A percentile compares a stretch with the other conserved stretches of the same genome.
phyloP scores from a whole-genome alignment of 2,329 filamentous ascomycete species.

The Trichophyton equinum region DNA sequence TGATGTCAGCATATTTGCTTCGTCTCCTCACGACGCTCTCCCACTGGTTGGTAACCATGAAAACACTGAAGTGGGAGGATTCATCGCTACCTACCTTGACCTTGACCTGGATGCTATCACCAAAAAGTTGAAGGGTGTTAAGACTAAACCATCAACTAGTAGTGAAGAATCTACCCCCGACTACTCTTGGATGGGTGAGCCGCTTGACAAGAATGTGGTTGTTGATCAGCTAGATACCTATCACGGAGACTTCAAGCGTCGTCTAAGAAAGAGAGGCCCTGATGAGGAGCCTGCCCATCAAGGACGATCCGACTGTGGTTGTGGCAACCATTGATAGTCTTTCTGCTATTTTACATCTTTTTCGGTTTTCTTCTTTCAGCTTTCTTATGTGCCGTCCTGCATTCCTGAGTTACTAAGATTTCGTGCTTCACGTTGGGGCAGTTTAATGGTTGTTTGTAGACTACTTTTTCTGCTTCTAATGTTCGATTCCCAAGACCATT shows the following conservation, averaged over 20 bases:
- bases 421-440: not conserved
- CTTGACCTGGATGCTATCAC: conserved; percentile 72
- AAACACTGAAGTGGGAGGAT: conserved; percentile 82
- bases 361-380: not conserved
- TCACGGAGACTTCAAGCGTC: conserved; percentile 31
- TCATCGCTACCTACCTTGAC: conserved; percentile 64
- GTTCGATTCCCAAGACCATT: not conserved
- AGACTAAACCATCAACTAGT: conserved; percentile 11
- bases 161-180: conserved; percentile 13
- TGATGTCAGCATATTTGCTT: conserved; percentile 93
- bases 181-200: conserved; percentile 32
- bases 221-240: conserved; percentile 32
- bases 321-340: conserved; percentile 17
- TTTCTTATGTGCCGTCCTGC: not conserved
- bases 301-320: conserved; percentile 21
- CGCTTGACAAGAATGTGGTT: conserved; percentile 25
- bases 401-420: not conserved
- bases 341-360: not conserved
- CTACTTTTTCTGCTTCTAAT: not conserved
- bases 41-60: conserved; percentile 74
- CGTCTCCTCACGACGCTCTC: conserved; percentile 49
- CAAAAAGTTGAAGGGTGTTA: conserved; percentile 47
- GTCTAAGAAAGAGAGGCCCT: conserved; percentile 14
- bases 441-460: not conserved
- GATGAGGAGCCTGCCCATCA: conserved; percentile 14